Base-by-base conservation (phyloP, 208 protist genomes). In the Trypanosoma congolense region DNA sequence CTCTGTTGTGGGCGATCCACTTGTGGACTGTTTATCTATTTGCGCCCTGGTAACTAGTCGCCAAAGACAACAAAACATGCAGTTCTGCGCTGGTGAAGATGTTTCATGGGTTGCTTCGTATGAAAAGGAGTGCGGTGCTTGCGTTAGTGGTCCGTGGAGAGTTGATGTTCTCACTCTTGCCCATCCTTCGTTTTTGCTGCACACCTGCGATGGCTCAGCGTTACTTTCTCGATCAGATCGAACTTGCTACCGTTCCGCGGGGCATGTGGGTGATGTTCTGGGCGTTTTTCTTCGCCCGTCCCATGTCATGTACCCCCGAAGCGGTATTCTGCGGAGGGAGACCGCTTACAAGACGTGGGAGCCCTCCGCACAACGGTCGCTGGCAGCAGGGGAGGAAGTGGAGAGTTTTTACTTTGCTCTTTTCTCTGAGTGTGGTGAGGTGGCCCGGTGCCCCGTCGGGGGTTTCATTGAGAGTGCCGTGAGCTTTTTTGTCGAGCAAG, bases 91-190 rank as follows among this genome's bases (percentile, higher is more conserved):
- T 33, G 6, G 21, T 14, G 10, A 50, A 2, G 31, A 46, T 18
- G 14, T 40, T 8, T 21, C 19, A 4, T 67, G 51, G 61, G 33
- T 16, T 2, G 43, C 1, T 47, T 4, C 9, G 21, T 14, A 9
- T 14, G 50, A 55, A 46, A 30, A 21, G n/a, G 22, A 65, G 8
- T n/a, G 38, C 8, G 69, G 69, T 0, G 40, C 28, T 10, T 56
- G 58, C 30, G 21, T 66, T 29, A 62, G 66, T 49, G 69, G 69
- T n/a, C 63, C 69, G 16, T 75, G 69, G 69, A 47, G 44, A 40
- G 6, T 75, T 30, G 49, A 53, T 12, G 55, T 50, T 3, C 45
- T 75, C 19, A 66, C 69, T 21, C 52, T 75, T 24, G 52, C 69
- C 1, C 54, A 75, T 47, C 69, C 69, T 4, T 62, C 51, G 0